Percentiles rank a stretch among this genome's conserved stretches.
phyloP scores from a whole-genome alignment of 2,329 filamentous ascomycete genomes.

The Ascochyta koolunga region DNA sequence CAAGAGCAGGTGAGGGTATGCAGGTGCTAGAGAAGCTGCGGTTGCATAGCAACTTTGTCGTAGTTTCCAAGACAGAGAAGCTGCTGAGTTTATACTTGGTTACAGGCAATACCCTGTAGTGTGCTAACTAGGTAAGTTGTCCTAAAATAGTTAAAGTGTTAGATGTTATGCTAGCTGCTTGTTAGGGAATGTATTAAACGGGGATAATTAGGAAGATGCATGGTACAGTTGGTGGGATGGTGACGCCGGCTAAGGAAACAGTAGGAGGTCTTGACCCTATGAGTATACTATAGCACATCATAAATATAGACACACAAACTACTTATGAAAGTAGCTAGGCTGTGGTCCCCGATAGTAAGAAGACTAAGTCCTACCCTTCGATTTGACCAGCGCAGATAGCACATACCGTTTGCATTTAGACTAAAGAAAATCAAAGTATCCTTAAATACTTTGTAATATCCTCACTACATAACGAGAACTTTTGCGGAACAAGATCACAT shows the following conservation, averaged over 20 bases:
- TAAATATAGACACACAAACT: background rate
- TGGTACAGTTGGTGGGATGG: conserved; percentile 19
- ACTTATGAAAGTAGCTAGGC: background rate
- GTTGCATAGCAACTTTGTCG: conserved; percentile 45
- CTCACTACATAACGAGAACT: too few species aligned
- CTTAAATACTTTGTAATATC: too few species aligned
- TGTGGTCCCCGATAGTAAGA: background rate
- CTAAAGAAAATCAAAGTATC: background rate
- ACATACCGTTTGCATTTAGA: too few species aligned
- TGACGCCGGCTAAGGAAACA: conserved; percentile 26
- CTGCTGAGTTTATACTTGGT: conserved; percentile 29
- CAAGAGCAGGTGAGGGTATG: background rate
- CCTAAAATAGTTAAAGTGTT: conserved; percentile 17
- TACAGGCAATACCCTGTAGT: conserved; percentile 40
- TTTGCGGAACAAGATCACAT: too few species aligned
- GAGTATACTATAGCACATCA: background rate
- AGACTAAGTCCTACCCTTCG: background rate
- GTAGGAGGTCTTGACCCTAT: background rate
- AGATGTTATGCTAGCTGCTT: conserved; percentile 38
- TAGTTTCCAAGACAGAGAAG: conserved; percentile 18
- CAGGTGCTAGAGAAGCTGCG: conserved; percentile 21
- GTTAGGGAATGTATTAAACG: conserved; percentile 45
- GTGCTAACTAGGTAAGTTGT: conserved; percentile 41
- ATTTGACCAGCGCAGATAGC: background rate
- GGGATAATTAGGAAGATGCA: conserved; percentile 33